Conservation (phyloP, 306 rosid genomes). For the peach (Prunus persica) region DNA sequence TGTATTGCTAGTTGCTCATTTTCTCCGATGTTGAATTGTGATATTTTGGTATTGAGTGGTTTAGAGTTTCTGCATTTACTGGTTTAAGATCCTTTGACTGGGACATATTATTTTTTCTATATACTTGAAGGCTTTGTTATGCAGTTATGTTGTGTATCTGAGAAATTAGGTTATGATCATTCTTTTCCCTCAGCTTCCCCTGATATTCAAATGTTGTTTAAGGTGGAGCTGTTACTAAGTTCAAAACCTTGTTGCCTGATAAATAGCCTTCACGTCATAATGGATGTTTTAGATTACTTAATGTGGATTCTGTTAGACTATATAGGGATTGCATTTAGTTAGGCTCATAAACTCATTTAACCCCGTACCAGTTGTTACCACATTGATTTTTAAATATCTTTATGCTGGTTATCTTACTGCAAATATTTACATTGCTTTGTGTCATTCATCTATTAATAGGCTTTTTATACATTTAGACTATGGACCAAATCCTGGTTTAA, state of each 20-base stretch:
- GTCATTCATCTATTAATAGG: background rate
- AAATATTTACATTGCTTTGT: background rate
- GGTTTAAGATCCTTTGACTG: background rate
- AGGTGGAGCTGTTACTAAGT: background rate
- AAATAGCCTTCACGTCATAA: background rate
- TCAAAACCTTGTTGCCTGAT: slow-evolving; percentile 1
- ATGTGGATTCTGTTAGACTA: background rate
- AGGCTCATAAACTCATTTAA: background rate
- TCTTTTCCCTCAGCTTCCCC: background rate
- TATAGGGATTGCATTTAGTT: background rate
- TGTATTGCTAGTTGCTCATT: background rate
- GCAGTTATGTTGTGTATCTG: background rate
- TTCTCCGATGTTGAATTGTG: background rate
- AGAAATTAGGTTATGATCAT: background rate
- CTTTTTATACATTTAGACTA: background rate
- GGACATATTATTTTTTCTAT: background rate
- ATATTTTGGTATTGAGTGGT: background rate
- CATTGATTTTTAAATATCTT: background rate
- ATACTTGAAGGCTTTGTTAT: background rate
- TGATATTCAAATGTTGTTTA: background rate
- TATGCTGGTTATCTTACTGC: background rate
- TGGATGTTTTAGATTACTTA: background rate
- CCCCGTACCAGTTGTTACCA: background rate
- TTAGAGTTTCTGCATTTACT: background rate
- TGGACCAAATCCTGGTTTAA: background rate